Percentiles rank a stretch among this genome's conserved stretches.
phyloP scores from a whole-genome alignment of 2,329 filamentous ascomycete genomes.

The Lasiodiplodia citricola region DNA sequence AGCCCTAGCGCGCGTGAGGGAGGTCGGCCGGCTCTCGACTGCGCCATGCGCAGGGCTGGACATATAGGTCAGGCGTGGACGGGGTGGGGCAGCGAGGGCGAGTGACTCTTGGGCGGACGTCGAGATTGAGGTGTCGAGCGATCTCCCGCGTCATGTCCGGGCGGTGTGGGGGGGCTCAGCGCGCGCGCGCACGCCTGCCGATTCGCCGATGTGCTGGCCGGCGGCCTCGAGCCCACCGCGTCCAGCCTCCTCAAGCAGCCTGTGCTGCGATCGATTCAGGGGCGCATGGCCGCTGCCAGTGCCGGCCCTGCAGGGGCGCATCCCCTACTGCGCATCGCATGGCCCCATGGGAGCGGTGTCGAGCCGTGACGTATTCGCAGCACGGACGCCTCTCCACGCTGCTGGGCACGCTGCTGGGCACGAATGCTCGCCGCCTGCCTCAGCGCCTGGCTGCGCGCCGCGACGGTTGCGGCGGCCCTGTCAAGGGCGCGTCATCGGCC shows the following conservation, averaged over 20 bases:
- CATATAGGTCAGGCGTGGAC: slow-evolving; percentile 20
- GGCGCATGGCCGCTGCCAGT: neutral
- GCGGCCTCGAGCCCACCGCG: neutral
- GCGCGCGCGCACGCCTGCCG: neutral
- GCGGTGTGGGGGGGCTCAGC: slow-evolving; percentile 18
- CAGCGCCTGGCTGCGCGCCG: neutral
- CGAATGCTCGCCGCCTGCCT: neutral
- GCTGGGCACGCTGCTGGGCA: slow-evolving; percentile 8
- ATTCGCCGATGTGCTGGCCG: slow-evolving; percentile 17
- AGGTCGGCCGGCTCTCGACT: neutral
- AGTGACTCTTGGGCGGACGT: slow-evolving; percentile 21
- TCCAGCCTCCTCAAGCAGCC: neutral
- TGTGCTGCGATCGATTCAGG: slow-evolving; percentile 8
- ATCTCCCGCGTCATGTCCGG: slow-evolving; percentile 22
- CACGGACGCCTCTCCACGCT: slow-evolving; percentile 6
- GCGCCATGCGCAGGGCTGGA: slow-evolving; percentile 25
- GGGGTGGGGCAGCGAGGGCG: slow-evolving; percentile 12
- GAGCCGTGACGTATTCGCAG: slow-evolving; percentile 16
- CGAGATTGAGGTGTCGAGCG: slow-evolving; percentile 24
- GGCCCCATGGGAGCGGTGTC: slow-evolving; percentile 17
- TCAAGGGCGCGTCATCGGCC: slow-evolving; percentile 12
- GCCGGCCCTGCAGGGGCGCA: neutral
- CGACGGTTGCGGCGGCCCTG: neutral
- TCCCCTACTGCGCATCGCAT: neutral
- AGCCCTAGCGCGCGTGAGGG: slow-evolving; percentile 5